Evolutionary conservation across 2,329 filamentous ascomycete species (phyloP).

Genomic region (Fusarium oligoseptatum): DNA sequence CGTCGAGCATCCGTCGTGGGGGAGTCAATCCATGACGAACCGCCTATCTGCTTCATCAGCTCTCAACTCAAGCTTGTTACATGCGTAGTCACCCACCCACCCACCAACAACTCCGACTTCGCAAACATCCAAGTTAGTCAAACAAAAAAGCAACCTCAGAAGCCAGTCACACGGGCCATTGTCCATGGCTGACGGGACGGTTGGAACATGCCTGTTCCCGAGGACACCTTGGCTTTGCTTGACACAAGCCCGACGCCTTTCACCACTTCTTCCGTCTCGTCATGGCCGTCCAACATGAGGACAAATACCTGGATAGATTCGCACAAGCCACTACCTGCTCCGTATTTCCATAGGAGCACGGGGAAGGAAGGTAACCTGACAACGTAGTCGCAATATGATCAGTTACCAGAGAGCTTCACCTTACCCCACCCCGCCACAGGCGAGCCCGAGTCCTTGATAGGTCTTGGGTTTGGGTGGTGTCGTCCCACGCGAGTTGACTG

Average conservation of each 20-base stretch:
- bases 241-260: neutral
- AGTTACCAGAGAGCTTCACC: neutral
- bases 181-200: neutral
- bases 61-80: neutral
- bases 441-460: slow-evolving; percentile 20
- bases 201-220: neutral
- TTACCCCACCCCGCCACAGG: slow-evolving; percentile 29
- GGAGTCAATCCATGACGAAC: neutral
- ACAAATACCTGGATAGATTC: neutral
- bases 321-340: neutral
- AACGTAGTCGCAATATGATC: neutral
- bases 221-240: neutral
- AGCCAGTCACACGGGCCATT: neutral
- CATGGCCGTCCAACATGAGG: neutral
- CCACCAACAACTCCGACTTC: neutral
- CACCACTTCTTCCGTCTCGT: slow-evolving; percentile 9
- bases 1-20: neutral
- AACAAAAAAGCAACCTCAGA: slow-evolving; percentile 1
- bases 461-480: slow-evolving; percentile 11
- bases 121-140: neutral
- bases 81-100: neutral
- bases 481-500: slow-evolving; percentile 29
- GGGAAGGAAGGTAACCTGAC: slow-evolving; percentile 1
- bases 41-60: neutral
- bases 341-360: neutral